These are phyloP conservation scores for Coemansia sp. DNA, from an alignment of 192 early-diverging fungal species.

Conservation along the genomic window DNA sequence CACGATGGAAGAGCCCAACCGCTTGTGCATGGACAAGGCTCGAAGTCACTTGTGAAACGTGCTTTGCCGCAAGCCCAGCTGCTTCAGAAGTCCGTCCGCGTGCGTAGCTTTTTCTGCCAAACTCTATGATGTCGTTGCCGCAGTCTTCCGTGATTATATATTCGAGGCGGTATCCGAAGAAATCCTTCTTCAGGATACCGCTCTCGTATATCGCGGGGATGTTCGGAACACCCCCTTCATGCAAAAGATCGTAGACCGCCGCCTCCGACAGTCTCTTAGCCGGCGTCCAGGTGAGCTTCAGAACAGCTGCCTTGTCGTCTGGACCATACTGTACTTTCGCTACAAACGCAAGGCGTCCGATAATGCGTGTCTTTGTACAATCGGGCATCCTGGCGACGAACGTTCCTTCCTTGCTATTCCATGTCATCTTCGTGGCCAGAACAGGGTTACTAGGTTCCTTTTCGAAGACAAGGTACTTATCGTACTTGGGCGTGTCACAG, in stretches of 20 bases:
- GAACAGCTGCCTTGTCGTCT: background rate
- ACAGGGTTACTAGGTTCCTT: background rate
- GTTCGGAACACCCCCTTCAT: background rate
- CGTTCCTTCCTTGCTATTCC: background rate
- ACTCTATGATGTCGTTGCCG: background rate
- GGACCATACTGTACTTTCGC: background rate
- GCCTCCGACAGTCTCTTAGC: slow-evolving; percentile 9
- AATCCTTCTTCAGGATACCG: background rate
- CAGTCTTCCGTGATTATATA: slow-evolving; percentile 20
- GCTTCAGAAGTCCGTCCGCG: background rate
- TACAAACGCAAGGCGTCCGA: slow-evolving; percentile 2
- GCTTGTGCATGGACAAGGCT: slow-evolving; percentile 4
- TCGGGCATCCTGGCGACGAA: background rate
- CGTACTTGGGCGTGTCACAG: background rate
- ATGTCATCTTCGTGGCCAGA: background rate
- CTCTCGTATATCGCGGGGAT: background rate
- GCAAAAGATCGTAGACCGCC: slow-evolving; percentile 13
- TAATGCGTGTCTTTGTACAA: background rate
- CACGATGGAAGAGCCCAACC: slow-evolving; percentile 13
- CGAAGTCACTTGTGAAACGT: background rate
- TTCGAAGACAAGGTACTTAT: background rate
- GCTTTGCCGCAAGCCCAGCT: background rate
- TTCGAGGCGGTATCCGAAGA: slow-evolving; percentile 22
- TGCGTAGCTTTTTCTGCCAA: background rate
- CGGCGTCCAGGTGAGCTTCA: slow-evolving; percentile 11